These are phyloP conservation scores for Aspergillus steynii DNA, from an alignment of 495 filamentous ascomycete species.

Conservation along the genomic window DNA sequence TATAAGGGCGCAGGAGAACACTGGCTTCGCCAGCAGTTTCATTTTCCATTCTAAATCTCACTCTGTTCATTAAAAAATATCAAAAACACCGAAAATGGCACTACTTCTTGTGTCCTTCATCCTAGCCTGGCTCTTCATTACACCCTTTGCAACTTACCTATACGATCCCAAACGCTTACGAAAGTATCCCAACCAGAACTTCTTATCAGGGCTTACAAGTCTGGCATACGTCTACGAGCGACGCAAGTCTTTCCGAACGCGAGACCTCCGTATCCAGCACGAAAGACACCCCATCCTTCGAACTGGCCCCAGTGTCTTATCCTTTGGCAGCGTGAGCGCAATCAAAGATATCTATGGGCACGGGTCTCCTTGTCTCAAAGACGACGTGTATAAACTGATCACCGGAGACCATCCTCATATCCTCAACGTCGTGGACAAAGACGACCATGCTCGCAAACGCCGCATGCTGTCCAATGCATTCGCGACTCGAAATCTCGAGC, in stretches of 20 bases:
- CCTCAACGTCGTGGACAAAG: conserved; percentile 31
- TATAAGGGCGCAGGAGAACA: too few relatives aligned
- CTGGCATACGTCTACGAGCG: conserved; percentile 28
- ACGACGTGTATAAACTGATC: conserved; percentile 32
- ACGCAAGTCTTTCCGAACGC: not conserved
- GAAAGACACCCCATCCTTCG: conserved; percentile 24
- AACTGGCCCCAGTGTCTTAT: conserved; percentile 44
- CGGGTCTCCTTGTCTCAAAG: conserved; percentile 40
- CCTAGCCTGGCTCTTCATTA: too few relatives aligned
- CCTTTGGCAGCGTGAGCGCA: conserved; percentile 34
- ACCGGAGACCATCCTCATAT: conserved; percentile 34
- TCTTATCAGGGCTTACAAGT: conserved; percentile 31
- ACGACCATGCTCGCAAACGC: conserved; percentile 37
- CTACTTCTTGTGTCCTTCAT: too few relatives aligned
- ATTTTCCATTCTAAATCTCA: too few relatives aligned
- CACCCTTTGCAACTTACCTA: conserved; percentile 17
- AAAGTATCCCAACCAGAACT: conserved; percentile 32
- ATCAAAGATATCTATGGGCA: conserved; percentile 53
- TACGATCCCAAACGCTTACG: conserved; percentile 35
- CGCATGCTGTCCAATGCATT: conserved; percentile 40
- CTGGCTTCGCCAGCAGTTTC: too few relatives aligned
- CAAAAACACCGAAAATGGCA: too few relatives aligned
- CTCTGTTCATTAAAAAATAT: too few relatives aligned
- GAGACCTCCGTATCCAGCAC: not conserved
- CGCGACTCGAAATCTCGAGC: conserved; percentile 41